A percentile compares a stretch with the other conserved stretches of the same genome.
Conservation (phyloP, 768 basidiomycete species). For the Trametes villosa region DNA sequence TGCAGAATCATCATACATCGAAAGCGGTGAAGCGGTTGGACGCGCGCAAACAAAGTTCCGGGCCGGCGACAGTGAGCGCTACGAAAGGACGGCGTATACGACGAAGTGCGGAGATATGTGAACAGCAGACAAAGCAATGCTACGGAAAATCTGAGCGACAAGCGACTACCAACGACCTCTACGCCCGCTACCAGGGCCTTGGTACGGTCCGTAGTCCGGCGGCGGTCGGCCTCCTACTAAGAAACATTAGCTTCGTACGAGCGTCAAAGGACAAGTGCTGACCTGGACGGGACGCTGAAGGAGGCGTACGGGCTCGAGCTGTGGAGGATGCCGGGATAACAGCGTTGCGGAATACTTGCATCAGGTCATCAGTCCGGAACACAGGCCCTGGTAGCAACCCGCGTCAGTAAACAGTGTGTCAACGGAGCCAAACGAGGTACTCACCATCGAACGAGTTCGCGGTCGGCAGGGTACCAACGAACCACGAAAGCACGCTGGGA, state of each 20-base stretch:
- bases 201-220: conserved; percentile 86
- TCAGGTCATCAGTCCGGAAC: conserved; percentile 88
- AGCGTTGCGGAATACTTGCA: conserved; percentile 82
- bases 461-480: conserved; percentile 79
- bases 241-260: no score
- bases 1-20: not conserved
- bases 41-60: no score
- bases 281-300: conserved; percentile 52
- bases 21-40: no score
- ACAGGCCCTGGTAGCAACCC: conserved; percentile 65
- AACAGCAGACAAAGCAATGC: not conserved
- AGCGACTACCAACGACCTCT: conserved; percentile 44
- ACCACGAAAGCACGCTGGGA: conserved; percentile 72
- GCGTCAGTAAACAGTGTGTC: conserved; percentile 1
- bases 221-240: conserved; percentile 68
- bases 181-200: conserved; percentile 62
- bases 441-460: conserved; percentile 82
- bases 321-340: conserved; percentile 67
- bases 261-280: conserved; percentile 22
- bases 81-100: not conserved
- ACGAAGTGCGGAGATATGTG: not conserved
- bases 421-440: conserved; percentile 34
- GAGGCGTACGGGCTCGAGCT: conserved; percentile 55
- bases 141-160: not conserved
- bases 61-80: no score